Evolutionary conservation across 805 yeast genomes (phyloP), one percentile per base, ranked within the genome.

Genomic region (Yarrowia keelungensis): DNA sequence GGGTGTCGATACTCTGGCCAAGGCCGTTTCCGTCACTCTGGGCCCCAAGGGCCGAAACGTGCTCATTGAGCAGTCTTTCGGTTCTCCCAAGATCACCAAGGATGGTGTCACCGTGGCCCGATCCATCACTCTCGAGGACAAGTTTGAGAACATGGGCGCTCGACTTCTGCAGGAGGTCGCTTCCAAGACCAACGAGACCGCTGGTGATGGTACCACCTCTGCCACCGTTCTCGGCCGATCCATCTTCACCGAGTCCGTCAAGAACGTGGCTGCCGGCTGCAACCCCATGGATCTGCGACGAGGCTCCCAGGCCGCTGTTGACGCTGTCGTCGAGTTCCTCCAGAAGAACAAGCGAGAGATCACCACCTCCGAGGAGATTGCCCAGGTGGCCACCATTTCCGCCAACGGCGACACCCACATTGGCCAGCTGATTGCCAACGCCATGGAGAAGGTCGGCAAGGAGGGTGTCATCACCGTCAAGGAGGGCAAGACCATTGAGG

Each of bases 11-110:
- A 89, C 92, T 66, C 86, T 94, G 74, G 98, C 98, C 64, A 93
- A 91, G 77, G 98, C 99, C 26, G 99, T 94, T 62, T 88, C 97
- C 45, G 97, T 96, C 67, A 95, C 99, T 46, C 84, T 94, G 71
- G 99, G 99, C 67, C 99, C 99, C 75, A 93, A 93, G 80, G 99
- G 99, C 77, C 89, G 99, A 81, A 94, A 92, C 76, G 99, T 92
- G 46, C 85, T 94, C 74, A 93, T 95, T 78, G 98, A 94, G 83
- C 99, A 95, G 83, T 89, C 91, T 72, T 95, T 91, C 74, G 98
- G 97, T 73, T 86, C 97, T 67, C 99, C 99, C 75, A 94, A 94
- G 84, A 94, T 94, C 85, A 94, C 99, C 81, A 94, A 94, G 83
- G 99, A 94, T 79, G 99, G 99, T 86, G 98, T 92, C 66, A 92